phyloP scores from a whole-genome alignment of 2,329 filamentous ascomycete species.

The Cytospora paraplurivora region DNA sequence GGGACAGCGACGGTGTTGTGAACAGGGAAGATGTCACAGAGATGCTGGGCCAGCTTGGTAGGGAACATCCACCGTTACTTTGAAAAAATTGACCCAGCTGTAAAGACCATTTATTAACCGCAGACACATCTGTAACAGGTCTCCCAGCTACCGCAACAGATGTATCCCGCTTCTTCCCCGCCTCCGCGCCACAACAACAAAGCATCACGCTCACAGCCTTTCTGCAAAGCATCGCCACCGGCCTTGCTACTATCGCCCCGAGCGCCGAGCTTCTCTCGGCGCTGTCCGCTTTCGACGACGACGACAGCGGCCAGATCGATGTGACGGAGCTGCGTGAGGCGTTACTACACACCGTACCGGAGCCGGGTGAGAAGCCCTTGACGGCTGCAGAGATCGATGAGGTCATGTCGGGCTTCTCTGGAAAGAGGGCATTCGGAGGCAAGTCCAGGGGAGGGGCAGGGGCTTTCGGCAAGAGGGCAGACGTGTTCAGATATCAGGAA shows the following conservation, averaged over 20 bases:
- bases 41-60: slow-evolving; percentile 84
- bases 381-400: slow-evolving; percentile 78
- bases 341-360: slow-evolving; percentile 77
- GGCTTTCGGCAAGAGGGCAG: slow-evolving; percentile 67
- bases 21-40: slow-evolving; percentile 82
- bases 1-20: slow-evolving; percentile 82
- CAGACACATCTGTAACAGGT: slow-evolving; percentile 50
- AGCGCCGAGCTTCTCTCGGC: slow-evolving; percentile 82
- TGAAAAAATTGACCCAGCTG: slow-evolving; percentile 24
- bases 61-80: slow-evolving; percentile 14
- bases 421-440: slow-evolving; percentile 78
- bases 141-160: slow-evolving; percentile 72
- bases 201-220: slow-evolving; percentile 85
- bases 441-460: slow-evolving; percentile 57
- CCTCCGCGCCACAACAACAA: slow-evolving; percentile 58
- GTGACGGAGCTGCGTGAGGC: slow-evolving; percentile 80
- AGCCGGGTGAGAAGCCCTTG: slow-evolving; percentile 66
- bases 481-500: slow-evolving; percentile 92
- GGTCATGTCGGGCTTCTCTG: slow-evolving; percentile 84
- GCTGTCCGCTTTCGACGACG: slow-evolving; percentile 93
- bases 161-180: slow-evolving; percentile 80
- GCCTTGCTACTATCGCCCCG: slow-evolving; percentile 74
- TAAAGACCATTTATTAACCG: background rate
- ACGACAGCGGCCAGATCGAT: slow-evolving; percentile 92
- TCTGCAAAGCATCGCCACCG: slow-evolving; percentile 76